Percentiles rank a stretch among this genome's conserved stretches.
Evolutionary conservation across 1,284 basidiomycete genomes (phyloP).

Genomic region (Ceraceosorus bombacis): DNA sequence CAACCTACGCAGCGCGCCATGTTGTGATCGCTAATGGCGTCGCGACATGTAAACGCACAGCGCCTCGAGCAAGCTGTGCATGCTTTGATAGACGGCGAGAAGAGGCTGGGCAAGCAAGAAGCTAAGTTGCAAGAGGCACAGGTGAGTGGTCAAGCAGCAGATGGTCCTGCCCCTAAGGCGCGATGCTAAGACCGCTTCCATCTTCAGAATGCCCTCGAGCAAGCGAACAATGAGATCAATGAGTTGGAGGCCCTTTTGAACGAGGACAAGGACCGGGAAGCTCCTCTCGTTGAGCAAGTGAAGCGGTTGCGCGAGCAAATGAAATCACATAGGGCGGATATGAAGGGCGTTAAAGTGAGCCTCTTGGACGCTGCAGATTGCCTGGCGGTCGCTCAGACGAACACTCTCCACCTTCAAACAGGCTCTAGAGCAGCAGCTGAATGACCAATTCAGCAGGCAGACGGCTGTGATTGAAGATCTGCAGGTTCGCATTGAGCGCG

Average conservation of each 20-base stretch:
- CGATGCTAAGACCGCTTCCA: too few relatives aligned
- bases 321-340: too few relatives aligned
- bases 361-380: too few relatives aligned
- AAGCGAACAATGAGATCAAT: neutral
- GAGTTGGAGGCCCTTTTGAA: too few relatives aligned
- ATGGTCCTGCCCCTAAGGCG: neutral
- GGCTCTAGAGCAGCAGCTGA: slow-evolving; percentile 5
- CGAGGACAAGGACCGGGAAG: too few relatives aligned
- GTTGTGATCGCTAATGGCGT: too few relatives aligned
- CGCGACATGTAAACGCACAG: too few relatives aligned
- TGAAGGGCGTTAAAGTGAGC: too few relatives aligned
- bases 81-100: neutral
- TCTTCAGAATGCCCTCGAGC: neutral
- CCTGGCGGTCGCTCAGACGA: too few relatives aligned
- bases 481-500: slow-evolving; percentile 11
- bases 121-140: neutral
- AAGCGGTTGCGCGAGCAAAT: too few relatives aligned
- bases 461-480: slow-evolving; percentile 1
- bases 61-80: slow-evolving; percentile 22
- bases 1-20: slow-evolving; percentile 10
- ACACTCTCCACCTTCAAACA: neutral
- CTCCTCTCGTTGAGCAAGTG: too few relatives aligned
- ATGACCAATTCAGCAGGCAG: slow-evolving; percentile 5
- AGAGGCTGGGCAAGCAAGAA: slow-evolving; percentile 14
- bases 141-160: slow-evolving; percentile 9